phyloP scores from a whole-genome alignment of 441 rosid species.

The Flueggea neowawraea region DNA sequence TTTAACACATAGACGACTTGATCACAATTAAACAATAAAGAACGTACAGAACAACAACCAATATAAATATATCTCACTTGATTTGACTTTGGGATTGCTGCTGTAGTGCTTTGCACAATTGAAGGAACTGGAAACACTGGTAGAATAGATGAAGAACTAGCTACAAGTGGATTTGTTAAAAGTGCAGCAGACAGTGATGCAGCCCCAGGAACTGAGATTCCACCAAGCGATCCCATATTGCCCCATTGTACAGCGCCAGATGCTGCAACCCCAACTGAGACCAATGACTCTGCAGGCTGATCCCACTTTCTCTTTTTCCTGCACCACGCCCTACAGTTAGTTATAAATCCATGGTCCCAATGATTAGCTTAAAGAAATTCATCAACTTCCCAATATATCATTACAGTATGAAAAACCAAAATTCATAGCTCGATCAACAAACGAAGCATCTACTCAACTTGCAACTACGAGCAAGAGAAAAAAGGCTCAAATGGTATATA shows the following conservation, averaged over 20 bases:
- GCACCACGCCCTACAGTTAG: conserved; percentile 13
- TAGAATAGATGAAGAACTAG: conserved; percentile 19
- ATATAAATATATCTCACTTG: conserved; percentile 34
- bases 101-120: conserved; percentile 28
- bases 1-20: too few species aligned
- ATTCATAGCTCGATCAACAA: too few species aligned
- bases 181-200: conserved; percentile 31
- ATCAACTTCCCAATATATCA: background rate
- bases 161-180: conserved; percentile 27
- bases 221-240: conserved; percentile 38
- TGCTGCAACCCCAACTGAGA: conserved; percentile 40
- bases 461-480: too few species aligned
- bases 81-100: conserved; percentile 29
- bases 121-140: conserved; percentile 31
- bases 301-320: conserved; percentile 97
- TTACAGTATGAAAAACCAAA: too few species aligned
- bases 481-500: too few species aligned
- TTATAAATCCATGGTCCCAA: background rate
- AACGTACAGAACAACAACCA: background rate
- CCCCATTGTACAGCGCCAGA: conserved; percentile 29
- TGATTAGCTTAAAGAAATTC: background rate
- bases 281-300: conserved; percentile 77
- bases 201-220: conserved; percentile 28
- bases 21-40: background rate
- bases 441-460: too few species aligned